Evolutionary conservation across 371 early-diverging fungal genomes (phyloP).

Genomic region (Chytridiales sp.): DNA sequence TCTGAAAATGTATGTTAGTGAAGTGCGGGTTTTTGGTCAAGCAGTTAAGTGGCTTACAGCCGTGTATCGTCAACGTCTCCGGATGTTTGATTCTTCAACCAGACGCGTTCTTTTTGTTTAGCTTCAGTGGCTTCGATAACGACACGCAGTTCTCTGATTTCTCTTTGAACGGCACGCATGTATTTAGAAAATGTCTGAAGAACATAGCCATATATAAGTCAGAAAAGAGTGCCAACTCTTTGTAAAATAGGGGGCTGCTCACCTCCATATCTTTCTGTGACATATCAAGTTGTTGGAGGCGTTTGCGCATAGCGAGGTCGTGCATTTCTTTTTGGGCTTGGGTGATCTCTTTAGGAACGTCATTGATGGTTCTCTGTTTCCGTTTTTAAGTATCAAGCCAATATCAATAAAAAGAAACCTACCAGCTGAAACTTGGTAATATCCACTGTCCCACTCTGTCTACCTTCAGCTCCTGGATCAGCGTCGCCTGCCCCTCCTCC

Average conservation of each 20-base stretch:
- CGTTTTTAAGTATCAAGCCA: background rate
- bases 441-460: constrained; percentile 68
- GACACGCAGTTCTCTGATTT: constrained; percentile 73
- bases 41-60: constrained; percentile 36
- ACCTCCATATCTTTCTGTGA: constrained; percentile 65
- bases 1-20: constrained; percentile 9
- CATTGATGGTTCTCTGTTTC: constrained; percentile 31
- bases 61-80: constrained; percentile 82
- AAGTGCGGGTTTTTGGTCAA: no score
- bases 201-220: background rate
- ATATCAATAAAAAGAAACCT: constrained; percentile 28
- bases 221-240: background rate
- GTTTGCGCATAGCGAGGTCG: constrained; percentile 30
- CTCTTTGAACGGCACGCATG: constrained; percentile 38
- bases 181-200: constrained; percentile 28
- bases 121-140: constrained; percentile 76
- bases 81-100: constrained; percentile 75
- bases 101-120: constrained; percentile 79
- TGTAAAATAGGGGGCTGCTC: background rate
- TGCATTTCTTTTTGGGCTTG: constrained; percentile 60
- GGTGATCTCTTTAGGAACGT: constrained; percentile 53
- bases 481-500: constrained; percentile 26
- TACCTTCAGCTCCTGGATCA: constrained; percentile 50
- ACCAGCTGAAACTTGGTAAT: constrained; percentile 62
- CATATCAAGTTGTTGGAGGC: constrained; percentile 65